Evolutionary conservation across 106 monocot genomes (phyloP).

Genomic region (Phalaenopsis aphrodite): DNA sequence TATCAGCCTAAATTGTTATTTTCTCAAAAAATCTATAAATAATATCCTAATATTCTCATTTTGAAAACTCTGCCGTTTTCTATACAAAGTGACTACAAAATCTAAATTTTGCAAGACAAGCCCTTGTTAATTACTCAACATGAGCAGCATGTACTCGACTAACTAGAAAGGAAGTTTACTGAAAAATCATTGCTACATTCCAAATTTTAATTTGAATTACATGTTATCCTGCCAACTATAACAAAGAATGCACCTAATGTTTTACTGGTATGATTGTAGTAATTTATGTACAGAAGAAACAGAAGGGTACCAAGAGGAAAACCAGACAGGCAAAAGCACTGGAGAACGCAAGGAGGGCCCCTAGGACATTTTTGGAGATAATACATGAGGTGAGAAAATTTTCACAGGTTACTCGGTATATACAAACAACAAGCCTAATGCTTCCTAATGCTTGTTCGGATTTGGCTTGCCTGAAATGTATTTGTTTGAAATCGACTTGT

Average conservation of each 20-base stretch:
- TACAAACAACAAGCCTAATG: background rate
- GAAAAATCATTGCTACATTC: background rate
- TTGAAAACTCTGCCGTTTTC: no score
- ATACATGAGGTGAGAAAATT: conserved; percentile 11
- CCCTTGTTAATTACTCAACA: no score
- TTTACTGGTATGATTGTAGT: background rate
- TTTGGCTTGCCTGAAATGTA: no score
- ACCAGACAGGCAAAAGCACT: conserved; percentile 27
- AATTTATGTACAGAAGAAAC: conserved; percentile 17
- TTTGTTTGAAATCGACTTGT: no score
- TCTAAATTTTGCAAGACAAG: no score
- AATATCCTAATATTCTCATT: no score
- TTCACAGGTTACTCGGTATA: background rate
- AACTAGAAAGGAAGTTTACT: background rate
- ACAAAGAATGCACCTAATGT: background rate
- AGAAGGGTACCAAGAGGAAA: conserved; percentile 22
- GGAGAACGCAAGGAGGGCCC: conserved; percentile 21
- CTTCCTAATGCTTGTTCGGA: no score
- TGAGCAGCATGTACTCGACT: no score
- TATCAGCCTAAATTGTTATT: no score
- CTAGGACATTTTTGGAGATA: conserved; percentile 18
- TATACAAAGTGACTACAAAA: no score
- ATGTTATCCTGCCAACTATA: background rate
- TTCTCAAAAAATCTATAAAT: no score
- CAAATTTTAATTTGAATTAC: background rate